Conservation (phyloP, 2,329 filamentous ascomycete genomes). For the Aspergillus sergii region DNA sequence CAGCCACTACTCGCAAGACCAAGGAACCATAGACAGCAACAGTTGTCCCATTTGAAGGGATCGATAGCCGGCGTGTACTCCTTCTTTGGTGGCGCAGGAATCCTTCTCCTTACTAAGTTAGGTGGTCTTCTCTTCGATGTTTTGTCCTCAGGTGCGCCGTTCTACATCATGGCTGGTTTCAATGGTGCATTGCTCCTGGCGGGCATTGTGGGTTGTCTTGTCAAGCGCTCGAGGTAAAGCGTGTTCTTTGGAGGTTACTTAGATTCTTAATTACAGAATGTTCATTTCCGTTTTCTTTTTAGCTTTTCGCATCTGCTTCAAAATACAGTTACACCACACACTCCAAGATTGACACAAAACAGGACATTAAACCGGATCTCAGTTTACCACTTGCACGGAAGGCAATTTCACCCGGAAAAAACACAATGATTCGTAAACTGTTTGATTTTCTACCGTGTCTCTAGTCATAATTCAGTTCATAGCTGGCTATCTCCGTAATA, state of each 20-base stretch:
- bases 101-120: slow-evolving; percentile 86
- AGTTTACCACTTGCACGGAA: not conserved
- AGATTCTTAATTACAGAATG: not conserved
- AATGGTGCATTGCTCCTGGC: slow-evolving; percentile 69
- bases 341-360: not conserved
- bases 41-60: slow-evolving; percentile 72
- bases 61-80: slow-evolving; percentile 95
- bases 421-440: not conserved
- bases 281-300: not conserved
- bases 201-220: slow-evolving; percentile 33
- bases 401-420: not conserved
- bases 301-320: not conserved
- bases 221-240: slow-evolving; percentile 16
- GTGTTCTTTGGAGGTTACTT: not conserved
- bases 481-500: not conserved
- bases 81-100: slow-evolving; percentile 84
- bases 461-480: slow-evolving; percentile 2
- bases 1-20: slow-evolving; percentile 32
- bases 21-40: slow-evolving; percentile 28
- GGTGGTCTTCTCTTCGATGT: slow-evolving; percentile 85
- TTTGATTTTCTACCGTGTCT: not conserved
- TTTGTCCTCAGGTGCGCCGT: slow-evolving; percentile 74
- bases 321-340: not conserved
- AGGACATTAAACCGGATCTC: not conserved
- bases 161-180: slow-evolving; percentile 91